These are phyloP conservation scores for Dimargaris xerosporica DNA, from an alignment of 192 early-diverging fungal genomes.

Conservation along the genomic window DNA sequence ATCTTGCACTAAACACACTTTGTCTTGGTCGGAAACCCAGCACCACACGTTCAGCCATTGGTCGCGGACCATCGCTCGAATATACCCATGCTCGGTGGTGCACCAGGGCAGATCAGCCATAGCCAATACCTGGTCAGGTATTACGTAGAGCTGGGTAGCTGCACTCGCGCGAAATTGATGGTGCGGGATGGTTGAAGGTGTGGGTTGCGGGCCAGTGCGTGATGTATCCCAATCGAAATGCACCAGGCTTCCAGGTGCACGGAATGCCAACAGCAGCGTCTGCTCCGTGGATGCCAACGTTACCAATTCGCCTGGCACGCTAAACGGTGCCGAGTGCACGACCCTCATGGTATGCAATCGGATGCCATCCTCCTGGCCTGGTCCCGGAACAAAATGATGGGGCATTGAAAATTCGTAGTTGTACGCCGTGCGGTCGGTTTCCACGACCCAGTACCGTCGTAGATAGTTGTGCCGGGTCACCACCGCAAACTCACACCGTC, in stretches of 20 bases:
- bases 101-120: slow-evolving; percentile 1
- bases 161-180: too few relatives aligned
- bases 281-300: neutral
- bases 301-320: neutral
- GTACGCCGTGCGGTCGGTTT: slow-evolving; percentile 13
- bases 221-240: too few relatives aligned
- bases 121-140: too few relatives aligned
- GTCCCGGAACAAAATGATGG: slow-evolving; percentile 26
- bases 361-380: slow-evolving; percentile 25
- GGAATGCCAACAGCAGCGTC: too few relatives aligned
- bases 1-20: neutral
- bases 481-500: slow-evolving; percentile 17
- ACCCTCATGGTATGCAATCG: slow-evolving; percentile 14
- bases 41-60: neutral
- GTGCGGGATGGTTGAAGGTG: too few relatives aligned
- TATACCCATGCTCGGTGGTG: neutral
- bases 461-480: slow-evolving; percentile 19
- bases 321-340: slow-evolving; percentile 20
- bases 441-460: slow-evolving; percentile 21
- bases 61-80: neutral
- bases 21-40: slow-evolving; percentile 6
- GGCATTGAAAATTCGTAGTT: slow-evolving; percentile 25
- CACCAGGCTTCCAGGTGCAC: too few relatives aligned
- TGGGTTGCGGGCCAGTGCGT: too few relatives aligned
- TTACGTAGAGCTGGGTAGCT: too few relatives aligned